Base-by-base conservation (phyloP, 208 protist species). In the Acanthamoeba castellanii region DNA sequence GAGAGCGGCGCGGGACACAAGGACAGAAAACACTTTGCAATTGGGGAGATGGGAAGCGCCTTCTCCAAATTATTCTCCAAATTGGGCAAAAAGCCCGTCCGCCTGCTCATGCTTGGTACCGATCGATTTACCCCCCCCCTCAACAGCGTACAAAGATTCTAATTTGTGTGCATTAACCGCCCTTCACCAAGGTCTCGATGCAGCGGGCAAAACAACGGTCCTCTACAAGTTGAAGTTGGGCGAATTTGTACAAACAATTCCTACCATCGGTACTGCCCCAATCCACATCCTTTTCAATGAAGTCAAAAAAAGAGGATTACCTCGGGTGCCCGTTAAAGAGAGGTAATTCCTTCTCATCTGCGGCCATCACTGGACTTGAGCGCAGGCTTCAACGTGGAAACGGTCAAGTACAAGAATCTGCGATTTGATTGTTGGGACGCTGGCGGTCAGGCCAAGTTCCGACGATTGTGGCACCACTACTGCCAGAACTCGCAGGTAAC, bases 151-250 rank as follows among this genome's bases (percentile, higher is more conserved):
- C 37, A 6, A 37, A 42, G 27, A 68, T 81, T 81, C 7, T 18
- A 32, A 81, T 81, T 81, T 81, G 37, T 42, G 8, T 90, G 68
- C 27, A 6, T 13, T n/a, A 57, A 27, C n/a, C n/a, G n/a, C n/a
- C n/a, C n/a, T n/a, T n/a, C n/a, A n/a, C n/a, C n/a, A n/a, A 92
- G 89, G 89, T n/a, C 68, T 94, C 9, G 99, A 99, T 70, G 81
- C 94, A 3, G 42, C 99, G 99, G 99, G 99, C 61, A 99, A 99
- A 96, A 99, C 99, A 42, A 99, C 98, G n/a, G 98, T 99, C 81
- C 96, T 99, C 6, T 99, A 99, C 97, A 99, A 98, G 91, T 95
- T 98, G 37, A 98, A 98, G 94, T 94, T 98, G 5, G 97, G 97
- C 50, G 96, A 98, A 90, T 89, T 97, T 70, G 96, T 98, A 37